Base-by-base conservation (phyloP, 495 filamentous ascomycete genomes). In the Staphylotrichum longicolle region DNA sequence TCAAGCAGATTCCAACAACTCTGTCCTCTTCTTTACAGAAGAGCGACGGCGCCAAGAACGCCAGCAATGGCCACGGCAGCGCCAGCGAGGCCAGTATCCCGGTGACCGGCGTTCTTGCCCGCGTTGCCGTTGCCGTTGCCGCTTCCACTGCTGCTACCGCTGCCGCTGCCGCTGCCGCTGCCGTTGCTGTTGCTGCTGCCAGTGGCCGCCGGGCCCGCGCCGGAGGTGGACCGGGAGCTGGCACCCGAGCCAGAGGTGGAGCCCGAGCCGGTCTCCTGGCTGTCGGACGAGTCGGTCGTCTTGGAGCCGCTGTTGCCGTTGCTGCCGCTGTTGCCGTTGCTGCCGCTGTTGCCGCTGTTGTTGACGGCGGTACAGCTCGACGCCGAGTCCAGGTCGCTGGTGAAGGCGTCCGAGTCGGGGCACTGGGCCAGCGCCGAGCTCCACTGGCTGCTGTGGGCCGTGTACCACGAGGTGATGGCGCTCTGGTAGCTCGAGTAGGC, bases 31-130 rank as follows among this genome's bases (percentile, higher is more conserved):
- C 20, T 27, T 67, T 70, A 73, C 9, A 72, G 52, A 5, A 56
- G 62, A 62, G 63, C 65, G 57, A 69, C 60, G 41, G 63, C 64
- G 15, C 63, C 71, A 27, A 72, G 9, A 49, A 74, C 50, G 20
- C 60, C 72, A 51, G 66, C 72, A 15, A 57, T 44, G 37, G 62
- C 63, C 8, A 68, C 46, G 20, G 57, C 68, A 51, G 57, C 64
- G 35, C 57, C 64, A 4, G 54, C 49, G 27, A 70, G 46, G 32
- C 69, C 69, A 32, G 64, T 72, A 34, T 66, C 53, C 9, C 64
- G 60, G 49, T 55, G 44, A 32, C 50, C 63, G n/a, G 54, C 63
- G 37, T 45, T 58, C 44, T 41, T 44, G 54, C 39, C 61, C 11
- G 34, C 33, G 12, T 9, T 37, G 42, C 54, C 33, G 50, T 57